Conservation (phyloP, 2,329 filamentous ascomycete genomes). For the Podosphaera fusca region DNA sequence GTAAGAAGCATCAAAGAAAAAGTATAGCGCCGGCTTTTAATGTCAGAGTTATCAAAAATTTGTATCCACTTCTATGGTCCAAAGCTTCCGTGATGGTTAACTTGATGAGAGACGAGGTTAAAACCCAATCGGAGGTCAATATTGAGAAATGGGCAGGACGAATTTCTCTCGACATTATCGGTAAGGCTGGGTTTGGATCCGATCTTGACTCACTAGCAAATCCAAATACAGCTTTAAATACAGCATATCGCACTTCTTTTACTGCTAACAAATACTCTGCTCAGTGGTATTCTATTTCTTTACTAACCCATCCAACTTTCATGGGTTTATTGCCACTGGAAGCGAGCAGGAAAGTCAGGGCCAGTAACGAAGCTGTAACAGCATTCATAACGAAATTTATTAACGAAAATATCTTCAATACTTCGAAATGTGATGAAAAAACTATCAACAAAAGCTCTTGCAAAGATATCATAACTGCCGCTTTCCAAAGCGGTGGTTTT, state of each 20-base stretch:
- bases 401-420: slow-evolving; percentile 9
- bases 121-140: slow-evolving; percentile 9
- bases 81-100: slow-evolving; percentile 41
- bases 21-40: slow-evolving; percentile 58
- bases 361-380: slow-evolving; percentile 32
- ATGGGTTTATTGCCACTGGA: slow-evolving; percentile 29
- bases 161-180: slow-evolving; percentile 50
- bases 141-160: slow-evolving; percentile 31
- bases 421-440: slow-evolving; percentile 33
- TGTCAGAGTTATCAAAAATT: slow-evolving; percentile 61
- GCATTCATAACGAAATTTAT: slow-evolving; percentile 36
- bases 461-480: slow-evolving; percentile 56
- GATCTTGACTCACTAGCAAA: slow-evolving; percentile 42
- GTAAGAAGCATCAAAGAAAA: slow-evolving; percentile 40
- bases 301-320: slow-evolving; percentile 22
- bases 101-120: slow-evolving; percentile 4
- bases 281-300: slow-evolving; percentile 17
- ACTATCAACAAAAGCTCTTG: slow-evolving; percentile 19
- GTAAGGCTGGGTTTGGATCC: slow-evolving; percentile 41
- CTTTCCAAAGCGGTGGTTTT: slow-evolving; percentile 52
- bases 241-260: slow-evolving; percentile 26
- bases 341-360: slow-evolving; percentile 34
- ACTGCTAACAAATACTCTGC: slow-evolving; percentile 23
- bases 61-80: slow-evolving; percentile 62
- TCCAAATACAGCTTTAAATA: slow-evolving; percentile 32